phyloP scores from a whole-genome alignment of 805 yeast species.

The Cyberlindnera americana region DNA sequence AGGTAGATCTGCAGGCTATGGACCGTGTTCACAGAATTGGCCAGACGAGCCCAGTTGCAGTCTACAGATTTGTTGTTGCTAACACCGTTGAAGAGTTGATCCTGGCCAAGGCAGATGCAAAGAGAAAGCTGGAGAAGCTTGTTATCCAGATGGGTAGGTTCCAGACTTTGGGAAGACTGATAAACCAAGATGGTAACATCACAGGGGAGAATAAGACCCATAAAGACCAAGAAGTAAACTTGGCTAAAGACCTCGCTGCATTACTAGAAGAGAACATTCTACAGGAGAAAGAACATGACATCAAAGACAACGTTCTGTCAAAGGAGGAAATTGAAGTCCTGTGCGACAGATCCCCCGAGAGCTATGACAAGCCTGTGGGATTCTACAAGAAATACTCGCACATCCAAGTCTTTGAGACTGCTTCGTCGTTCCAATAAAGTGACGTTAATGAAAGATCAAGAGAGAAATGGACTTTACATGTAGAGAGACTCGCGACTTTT shows the following conservation, averaged over 20 bases:
- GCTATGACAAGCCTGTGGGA: conserved; percentile 34
- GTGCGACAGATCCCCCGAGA: conserved; percentile 42
- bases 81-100: conserved; percentile 84
- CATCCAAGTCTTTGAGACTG: conserved; percentile 37
- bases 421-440: conserved; percentile 5
- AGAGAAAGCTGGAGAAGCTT: conserved; percentile 72
- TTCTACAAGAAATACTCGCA: conserved; percentile 31
- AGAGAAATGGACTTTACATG: no score
- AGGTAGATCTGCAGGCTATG: conserved; percentile 94
- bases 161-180: conserved; percentile 38
- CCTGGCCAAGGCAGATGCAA: conserved; percentile 73
- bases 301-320: conserved; percentile 21
- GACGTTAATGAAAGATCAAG: no score
- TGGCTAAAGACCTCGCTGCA: conserved; percentile 39
- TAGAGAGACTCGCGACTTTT: no score
- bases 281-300: conserved; percentile 31
- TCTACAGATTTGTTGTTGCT: conserved; percentile 71
- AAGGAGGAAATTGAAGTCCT: conserved; percentile 46
- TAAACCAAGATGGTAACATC: conserved; percentile 30
- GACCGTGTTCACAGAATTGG: conserved; percentile 95
- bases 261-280: conserved; percentile 40
- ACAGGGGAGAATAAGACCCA: conserved; percentile 18
- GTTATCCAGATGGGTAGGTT: conserved; percentile 67
- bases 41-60: conserved; percentile 76
- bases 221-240: conserved; percentile 27